Evolutionary conservation across 2,329 filamentous ascomycete genomes (phyloP), one percentile per base, ranked within the genome.

Genomic region (Ascosphaera apis): DNA sequence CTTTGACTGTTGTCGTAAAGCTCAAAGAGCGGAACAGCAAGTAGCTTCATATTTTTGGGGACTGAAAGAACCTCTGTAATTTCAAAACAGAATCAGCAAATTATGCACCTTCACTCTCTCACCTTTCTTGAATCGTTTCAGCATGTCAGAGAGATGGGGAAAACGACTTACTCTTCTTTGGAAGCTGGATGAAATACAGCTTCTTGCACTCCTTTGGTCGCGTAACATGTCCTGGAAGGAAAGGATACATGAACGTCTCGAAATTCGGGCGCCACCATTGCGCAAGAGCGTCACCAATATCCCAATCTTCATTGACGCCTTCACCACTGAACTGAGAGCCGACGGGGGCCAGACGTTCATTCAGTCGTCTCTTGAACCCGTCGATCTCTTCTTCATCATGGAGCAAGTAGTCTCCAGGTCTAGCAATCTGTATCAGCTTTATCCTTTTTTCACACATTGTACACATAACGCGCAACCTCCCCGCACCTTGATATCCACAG

Each of bases 251-350:
- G 65, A 95, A 95, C 2, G 88, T 95, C 65, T 98, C 88, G 53
- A 95, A 93, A 63, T 95, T 98, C 37, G 88, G 88, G 39, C 88
- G 69, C 83, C 86, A 98, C 88, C 88, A 98, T 60, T 93, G 84
- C 37, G 88, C 86, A 38, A 98, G 66, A 34, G 84, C 92, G 54
- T 95, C 88, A 47, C 80, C 82, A 46, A 98, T 73, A 54, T 91
- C 69, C 88, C 88, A 98, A 51, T 92, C 82, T 43, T 80, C 79
- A 53, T 86, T 84, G 47, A 88, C 80, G 35, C 79, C 80, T 55
- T 91, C 79, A 41, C 82, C 79, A 17, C 80, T 66, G 47, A 77
- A 75, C 43, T 76, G 72, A 34, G 76, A 75, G 37, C 82, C 82
- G n/a, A 88, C 80, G 1, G 88, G 88, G 1, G 88, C 88, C 36